phyloP scores from a whole-genome alignment of 768 basidiomycete genomes.

The Lactarius tabidus region DNA sequence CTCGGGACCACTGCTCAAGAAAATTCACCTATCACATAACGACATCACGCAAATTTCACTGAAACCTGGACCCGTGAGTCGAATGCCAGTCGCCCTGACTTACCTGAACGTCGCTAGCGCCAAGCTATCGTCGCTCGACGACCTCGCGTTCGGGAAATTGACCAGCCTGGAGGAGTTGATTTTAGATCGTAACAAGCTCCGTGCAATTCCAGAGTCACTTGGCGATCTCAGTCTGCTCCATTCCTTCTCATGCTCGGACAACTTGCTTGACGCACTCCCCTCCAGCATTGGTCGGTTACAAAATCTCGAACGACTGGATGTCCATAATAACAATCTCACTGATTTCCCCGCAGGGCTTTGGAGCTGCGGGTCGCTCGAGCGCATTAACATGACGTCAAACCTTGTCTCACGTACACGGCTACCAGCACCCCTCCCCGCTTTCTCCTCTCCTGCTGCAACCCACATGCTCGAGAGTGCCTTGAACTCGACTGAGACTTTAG shows the following conservation, averaged over 20 bases:
- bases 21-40: conserved; percentile 78
- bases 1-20: conserved; percentile 59
- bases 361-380: conserved; percentile 68
- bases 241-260: conserved; percentile 84
- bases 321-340: conserved; percentile 85
- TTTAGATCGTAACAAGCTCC: conserved; percentile 85
- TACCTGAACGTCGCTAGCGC: conserved; percentile 82
- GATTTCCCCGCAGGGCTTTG: conserved; percentile 78
- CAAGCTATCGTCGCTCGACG: conserved; percentile 81
- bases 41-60: conserved; percentile 79
- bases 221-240: conserved; percentile 69
- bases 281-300: conserved; percentile 68
- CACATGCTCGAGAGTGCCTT: conserved; percentile 8
- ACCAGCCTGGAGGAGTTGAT: conserved; percentile 65
- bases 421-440: conserved; percentile 37
- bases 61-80: conserved; percentile 45
- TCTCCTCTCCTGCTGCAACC: neutral
- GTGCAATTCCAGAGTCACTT: conserved; percentile 76
- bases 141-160: conserved; percentile 67
- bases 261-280: conserved; percentile 75
- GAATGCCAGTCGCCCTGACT: conserved; percentile 55
- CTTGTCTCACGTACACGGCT: conserved; percentile 69
- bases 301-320: conserved; percentile 72
- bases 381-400: conserved; percentile 88
- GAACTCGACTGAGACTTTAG: conserved; percentile 18